Base-by-base conservation (phyloP, 2,329 filamentous ascomycete genomes). In the Thelonectria olida region DNA sequence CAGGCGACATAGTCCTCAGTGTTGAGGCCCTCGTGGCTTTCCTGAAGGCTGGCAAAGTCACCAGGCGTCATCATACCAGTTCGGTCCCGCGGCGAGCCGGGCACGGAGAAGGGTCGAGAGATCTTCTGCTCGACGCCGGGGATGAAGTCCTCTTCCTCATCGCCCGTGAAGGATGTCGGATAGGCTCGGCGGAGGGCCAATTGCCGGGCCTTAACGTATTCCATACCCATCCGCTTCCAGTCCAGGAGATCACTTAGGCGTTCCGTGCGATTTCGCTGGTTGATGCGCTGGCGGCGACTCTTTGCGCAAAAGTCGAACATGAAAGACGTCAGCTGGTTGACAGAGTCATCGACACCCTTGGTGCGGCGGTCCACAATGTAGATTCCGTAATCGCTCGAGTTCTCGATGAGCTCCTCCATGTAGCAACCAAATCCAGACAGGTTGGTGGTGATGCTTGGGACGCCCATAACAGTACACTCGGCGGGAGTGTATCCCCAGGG, bases 201-300 rank as follows among this genome's bases (percentile, higher is more conserved):
- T 78, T 98, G 96, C 49, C 96, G 88, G 31, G 96, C 96, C 84
- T 98, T 99, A 80, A 97, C 93, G 75, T 99, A 99, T 80, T 99
- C 96, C 90, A 98, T 90, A 20, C 96, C 96, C 96, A 99, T 99
- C 50, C 96, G 88, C 86, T 98, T 98, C 96, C 96, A 99, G 80
- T 99, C 96, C 39, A 99, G 85, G 62, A 99, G 84, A 76, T 99
- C 96, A 73, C 93, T 97, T 55, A 99, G 82, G 48, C 96, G 89
- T 83, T 99, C 96, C 0, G 96, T 99, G 55, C 96, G 89, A 80
- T 99, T 99, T 50, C 96, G 89, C 82, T 98, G 96, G 84, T 99
- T 99, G 85, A 99, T 99, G 51, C 96, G 92, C 79, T 99, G 96
- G 63, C 96, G 89, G 59, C 93, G 91, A 78, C 92, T 97, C 88